These are phyloP conservation scores for Remersonia thermophila DNA, from an alignment of 2,329 filamentous ascomycete species.

Conservation along the genomic window DNA sequence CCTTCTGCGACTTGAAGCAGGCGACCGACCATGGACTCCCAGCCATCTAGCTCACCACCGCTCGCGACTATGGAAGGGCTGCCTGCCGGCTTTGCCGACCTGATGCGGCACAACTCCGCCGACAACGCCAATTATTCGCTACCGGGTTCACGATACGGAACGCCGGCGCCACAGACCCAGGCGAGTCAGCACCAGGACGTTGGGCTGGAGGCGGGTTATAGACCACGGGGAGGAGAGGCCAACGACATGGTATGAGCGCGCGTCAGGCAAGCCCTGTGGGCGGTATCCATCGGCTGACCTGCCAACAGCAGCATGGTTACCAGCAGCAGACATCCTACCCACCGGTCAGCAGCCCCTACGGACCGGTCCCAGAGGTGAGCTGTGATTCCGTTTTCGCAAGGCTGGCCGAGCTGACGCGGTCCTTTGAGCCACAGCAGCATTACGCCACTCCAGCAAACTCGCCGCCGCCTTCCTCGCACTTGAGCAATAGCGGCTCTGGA, in stretches of 20 bases:
- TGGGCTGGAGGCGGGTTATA: slow-evolving; percentile 21
- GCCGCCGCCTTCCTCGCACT: slow-evolving; percentile 22
- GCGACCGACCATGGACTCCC: slow-evolving; percentile 21
- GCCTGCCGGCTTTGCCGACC: slow-evolving; percentile 30
- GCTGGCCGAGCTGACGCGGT: slow-evolving; percentile 1
- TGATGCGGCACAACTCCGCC: slow-evolving; percentile 32
- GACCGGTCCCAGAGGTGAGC: slow-evolving; percentile 18
- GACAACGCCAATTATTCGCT: slow-evolving; percentile 23
- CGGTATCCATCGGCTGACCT: too few relatives aligned
- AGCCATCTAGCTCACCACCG: slow-evolving; percentile 27
- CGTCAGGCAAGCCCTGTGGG: too few relatives aligned
- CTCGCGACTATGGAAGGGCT: slow-evolving; percentile 28
- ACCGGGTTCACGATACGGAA: slow-evolving; percentile 26
- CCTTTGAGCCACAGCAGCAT: slow-evolving; percentile 19
- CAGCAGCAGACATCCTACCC: slow-evolving; percentile 13
- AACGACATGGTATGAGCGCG: slow-evolving; percentile 8
- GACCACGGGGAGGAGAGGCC: slow-evolving; percentile 13
- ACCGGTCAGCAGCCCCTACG: slow-evolving; percentile 17
- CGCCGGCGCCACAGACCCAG: slow-evolving; percentile 24
- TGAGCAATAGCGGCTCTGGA: too few relatives aligned
- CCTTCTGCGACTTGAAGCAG: not conserved
- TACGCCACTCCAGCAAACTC: slow-evolving; percentile 42
- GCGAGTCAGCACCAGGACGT: slow-evolving; percentile 17
- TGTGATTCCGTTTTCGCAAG: not conserved
- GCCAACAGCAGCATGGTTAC: slow-evolving; percentile 10